phyloP scores from a whole-genome alignment of 257 asterid species.

The Jaltomata sinuosa region DNA sequence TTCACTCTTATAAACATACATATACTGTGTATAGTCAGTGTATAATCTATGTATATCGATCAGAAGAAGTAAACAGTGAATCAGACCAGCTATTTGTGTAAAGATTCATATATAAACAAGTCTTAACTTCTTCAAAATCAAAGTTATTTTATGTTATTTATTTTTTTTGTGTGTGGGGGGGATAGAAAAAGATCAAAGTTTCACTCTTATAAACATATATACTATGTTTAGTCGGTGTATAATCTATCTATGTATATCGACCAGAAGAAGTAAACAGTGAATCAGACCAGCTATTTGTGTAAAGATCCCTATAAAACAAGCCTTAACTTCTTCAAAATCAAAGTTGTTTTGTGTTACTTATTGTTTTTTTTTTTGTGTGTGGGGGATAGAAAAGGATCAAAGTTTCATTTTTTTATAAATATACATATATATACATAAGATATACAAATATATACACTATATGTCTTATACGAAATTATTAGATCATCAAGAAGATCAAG shows the following conservation, averaged over 20 bases:
- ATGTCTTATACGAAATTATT: conserved; percentile 31
- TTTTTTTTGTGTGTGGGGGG: background rate
- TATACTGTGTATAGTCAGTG: background rate
- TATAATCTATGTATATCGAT: background rate
- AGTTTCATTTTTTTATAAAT: background rate
- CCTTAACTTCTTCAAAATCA: conserved; percentile 27
- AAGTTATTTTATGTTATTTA: background rate
- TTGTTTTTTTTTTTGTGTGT: background rate
- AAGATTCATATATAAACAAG: conserved; percentile 16
- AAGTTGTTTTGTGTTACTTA: background rate
- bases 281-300: background rate
- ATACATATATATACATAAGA: background rate
- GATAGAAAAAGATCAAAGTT: background rate
- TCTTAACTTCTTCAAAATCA: conserved; percentile 27
- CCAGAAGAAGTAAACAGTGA: background rate
- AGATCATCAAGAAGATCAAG: conserved; percentile 19
- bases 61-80: background rate
- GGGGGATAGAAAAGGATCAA: background rate
- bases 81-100: background rate
- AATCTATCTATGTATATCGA: background rate
- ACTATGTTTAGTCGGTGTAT: background rate
- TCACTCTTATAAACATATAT: background rate
- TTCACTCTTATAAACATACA: background rate
- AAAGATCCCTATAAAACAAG: conserved; percentile 13
- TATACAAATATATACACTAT: background rate